A percentile compares a stretch with the other conserved stretches of the same genome.
Conservation (phyloP, 495 filamentous ascomycete genomes). For the Aspergillus taichungensis region DNA sequence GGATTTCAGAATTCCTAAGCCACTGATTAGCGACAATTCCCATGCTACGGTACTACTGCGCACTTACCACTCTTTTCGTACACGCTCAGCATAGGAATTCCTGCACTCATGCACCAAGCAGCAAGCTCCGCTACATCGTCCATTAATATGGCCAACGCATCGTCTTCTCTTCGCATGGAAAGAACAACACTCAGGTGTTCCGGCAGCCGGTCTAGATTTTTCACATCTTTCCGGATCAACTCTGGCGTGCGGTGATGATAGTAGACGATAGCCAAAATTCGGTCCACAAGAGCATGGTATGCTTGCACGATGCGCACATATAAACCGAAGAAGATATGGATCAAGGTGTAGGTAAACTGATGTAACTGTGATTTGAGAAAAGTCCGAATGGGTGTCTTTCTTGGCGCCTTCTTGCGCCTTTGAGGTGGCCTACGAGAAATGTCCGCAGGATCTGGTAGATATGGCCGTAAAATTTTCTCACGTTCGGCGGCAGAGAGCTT, state of each 20-base stretch:
- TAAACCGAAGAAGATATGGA: constrained; percentile 77
- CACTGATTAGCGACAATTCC: background rate
- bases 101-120: constrained; percentile 83
- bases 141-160: constrained; percentile 68
- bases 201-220: constrained; percentile 58
- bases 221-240: constrained; percentile 83
- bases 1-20: constrained; percentile 71
- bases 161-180: constrained; percentile 60
- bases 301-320: constrained; percentile 72
- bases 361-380: constrained; percentile 62
- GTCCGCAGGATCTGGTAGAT: constrained; percentile 58
- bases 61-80: constrained; percentile 81
- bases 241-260: constrained; percentile 93
- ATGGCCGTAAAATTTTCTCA: constrained; percentile 62
- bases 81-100: constrained; percentile 75
- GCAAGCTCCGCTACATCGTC: constrained; percentile 84
- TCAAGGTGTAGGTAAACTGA: constrained; percentile 56
- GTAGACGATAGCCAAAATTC: constrained; percentile 67
- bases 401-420: constrained; percentile 22
- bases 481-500: constrained; percentile 58
- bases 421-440: constrained; percentile 14
- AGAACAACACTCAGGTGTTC: constrained; percentile 83
- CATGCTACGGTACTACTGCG: background rate
- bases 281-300: constrained; percentile 67
- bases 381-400: constrained; percentile 49